phyloP scores from a whole-genome alignment of 805 yeast genomes.

The Lachancea thermotolerans region DNA sequence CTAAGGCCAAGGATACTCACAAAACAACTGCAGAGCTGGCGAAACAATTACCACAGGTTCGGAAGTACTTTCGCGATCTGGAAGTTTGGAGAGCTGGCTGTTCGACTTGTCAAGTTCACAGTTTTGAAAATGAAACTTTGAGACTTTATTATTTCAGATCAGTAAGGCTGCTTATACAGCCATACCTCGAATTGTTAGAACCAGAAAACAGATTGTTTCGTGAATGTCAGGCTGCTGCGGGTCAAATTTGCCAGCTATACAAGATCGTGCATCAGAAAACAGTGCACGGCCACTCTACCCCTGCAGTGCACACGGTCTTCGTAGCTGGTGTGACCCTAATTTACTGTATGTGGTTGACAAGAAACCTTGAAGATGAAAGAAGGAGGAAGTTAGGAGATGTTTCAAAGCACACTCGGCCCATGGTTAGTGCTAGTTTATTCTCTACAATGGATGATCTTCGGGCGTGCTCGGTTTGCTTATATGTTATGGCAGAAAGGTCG shows the following conservation, averaged over 20 bases:
- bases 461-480: slow-evolving; percentile 57
- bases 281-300: slow-evolving; percentile 55
- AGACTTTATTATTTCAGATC: slow-evolving; percentile 54
- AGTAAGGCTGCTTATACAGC: slow-evolving; percentile 54
- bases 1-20: slow-evolving; percentile 7
- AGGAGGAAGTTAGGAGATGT: slow-evolving; percentile 49
- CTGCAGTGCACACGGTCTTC: slow-evolving; percentile 60
- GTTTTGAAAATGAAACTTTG: slow-evolving; percentile 53
- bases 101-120: slow-evolving; percentile 33
- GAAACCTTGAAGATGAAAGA: slow-evolving; percentile 53
- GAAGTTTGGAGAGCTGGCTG: slow-evolving; percentile 54
- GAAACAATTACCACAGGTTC: slow-evolving; percentile 45
- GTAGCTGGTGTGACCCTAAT: slow-evolving; percentile 63
- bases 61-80: slow-evolving; percentile 44
- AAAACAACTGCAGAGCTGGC: slow-evolving; percentile 16
- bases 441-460: slow-evolving; percentile 56
- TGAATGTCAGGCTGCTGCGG: slow-evolving; percentile 68
- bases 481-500: slow-evolving; percentile 61
- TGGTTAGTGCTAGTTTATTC: slow-evolving; percentile 46
- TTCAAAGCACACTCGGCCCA: slow-evolving; percentile 54
- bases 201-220: slow-evolving; percentile 54
- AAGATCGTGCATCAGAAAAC: slow-evolving; percentile 59
- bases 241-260: slow-evolving; percentile 58
- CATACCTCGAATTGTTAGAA: slow-evolving; percentile 53
- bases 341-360: slow-evolving; percentile 59